A percentile compares a stretch with the other conserved stretches of the same genome.
These are phyloP conservation scores for Annona cherimola DNA, from an alignment of 164 flowering plant genomes.

Conservation along the genomic window DNA sequence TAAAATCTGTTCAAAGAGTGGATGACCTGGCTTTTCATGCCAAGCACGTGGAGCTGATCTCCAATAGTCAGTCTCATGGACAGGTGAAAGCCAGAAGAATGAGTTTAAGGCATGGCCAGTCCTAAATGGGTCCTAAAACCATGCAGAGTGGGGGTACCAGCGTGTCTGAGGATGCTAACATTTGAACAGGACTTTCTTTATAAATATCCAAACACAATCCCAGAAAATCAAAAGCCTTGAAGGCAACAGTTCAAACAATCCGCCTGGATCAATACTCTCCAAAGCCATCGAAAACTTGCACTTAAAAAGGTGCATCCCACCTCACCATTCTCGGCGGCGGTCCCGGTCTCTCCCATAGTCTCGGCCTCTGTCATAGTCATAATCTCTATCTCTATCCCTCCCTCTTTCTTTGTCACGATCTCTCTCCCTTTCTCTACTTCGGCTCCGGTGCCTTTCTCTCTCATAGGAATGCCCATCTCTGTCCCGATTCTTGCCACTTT, in stretches of 20 bases:
- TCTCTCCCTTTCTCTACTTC: constrained; percentile 57
- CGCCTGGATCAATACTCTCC: background rate
- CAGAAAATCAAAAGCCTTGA: background rate
- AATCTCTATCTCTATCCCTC: constrained; percentile 19
- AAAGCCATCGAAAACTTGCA: background rate
- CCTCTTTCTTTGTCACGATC: constrained; percentile 22
- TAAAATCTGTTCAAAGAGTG: background rate
- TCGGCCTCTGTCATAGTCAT: constrained; percentile 18
- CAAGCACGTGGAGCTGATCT: background rate
- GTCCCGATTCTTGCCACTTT: constrained; percentile 31
- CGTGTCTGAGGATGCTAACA: background rate
- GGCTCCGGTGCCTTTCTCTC: constrained; percentile 49
- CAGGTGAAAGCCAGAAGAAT: background rate
- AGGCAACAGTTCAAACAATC: background rate
- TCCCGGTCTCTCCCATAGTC: background rate
- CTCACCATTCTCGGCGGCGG: background rate
- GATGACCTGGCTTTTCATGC: background rate
- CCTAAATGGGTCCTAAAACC: background rate
- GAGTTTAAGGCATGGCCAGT: background rate
- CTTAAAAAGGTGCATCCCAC: background rate
- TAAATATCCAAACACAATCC: background rate
- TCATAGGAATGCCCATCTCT: constrained; percentile 30
- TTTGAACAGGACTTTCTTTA: background rate
- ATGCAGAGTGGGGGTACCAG: background rate
- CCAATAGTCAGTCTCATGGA: background rate